Conservation (phyloP, 495 filamentous ascomycete genomes). For the Sordaria brevicollis region DNA sequence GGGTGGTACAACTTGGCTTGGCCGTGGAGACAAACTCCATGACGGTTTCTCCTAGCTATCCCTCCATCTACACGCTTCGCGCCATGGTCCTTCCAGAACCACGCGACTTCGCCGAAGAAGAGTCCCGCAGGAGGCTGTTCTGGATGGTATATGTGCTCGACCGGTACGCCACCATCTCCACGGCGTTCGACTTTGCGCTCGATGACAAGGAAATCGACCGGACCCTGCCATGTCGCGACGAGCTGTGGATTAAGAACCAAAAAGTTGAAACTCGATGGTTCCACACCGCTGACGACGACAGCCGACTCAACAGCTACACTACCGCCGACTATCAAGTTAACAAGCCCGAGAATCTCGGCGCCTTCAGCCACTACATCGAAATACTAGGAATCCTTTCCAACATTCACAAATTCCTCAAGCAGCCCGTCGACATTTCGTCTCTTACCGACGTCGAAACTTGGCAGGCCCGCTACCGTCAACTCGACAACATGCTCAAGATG, state of each 20-base stretch:
- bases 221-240: slow-evolving; percentile 74
- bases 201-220: slow-evolving; percentile 83
- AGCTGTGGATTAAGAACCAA: slow-evolving; percentile 74
- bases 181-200: slow-evolving; percentile 80
- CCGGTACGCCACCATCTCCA: slow-evolving; percentile 78
- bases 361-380: slow-evolving; percentile 79
- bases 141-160: slow-evolving; percentile 91
- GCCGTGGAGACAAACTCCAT: slow-evolving; percentile 71
- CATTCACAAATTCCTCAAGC: slow-evolving; percentile 76
- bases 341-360: slow-evolving; percentile 70
- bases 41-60: slow-evolving; percentile 59
- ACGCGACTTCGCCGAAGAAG: slow-evolving; percentile 79
- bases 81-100: slow-evolving; percentile 74
- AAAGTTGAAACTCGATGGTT: slow-evolving; percentile 80
- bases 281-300: slow-evolving; percentile 37
- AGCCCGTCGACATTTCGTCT: slow-evolving; percentile 77
- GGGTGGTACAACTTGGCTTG: slow-evolving; percentile 74
- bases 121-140: slow-evolving; percentile 70
- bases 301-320: neutral
- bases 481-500: slow-evolving; percentile 63
- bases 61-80: slow-evolving; percentile 74
- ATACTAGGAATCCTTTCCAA: slow-evolving; percentile 75
- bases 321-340: slow-evolving; percentile 51
- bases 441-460: slow-evolving; percentile 77
- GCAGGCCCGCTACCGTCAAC: slow-evolving; percentile 75